Evolutionary conservation across 139 green algal genomes (phyloP), one percentile per base, ranked within the genome.

Genomic region (Choricystis sp.): DNA sequence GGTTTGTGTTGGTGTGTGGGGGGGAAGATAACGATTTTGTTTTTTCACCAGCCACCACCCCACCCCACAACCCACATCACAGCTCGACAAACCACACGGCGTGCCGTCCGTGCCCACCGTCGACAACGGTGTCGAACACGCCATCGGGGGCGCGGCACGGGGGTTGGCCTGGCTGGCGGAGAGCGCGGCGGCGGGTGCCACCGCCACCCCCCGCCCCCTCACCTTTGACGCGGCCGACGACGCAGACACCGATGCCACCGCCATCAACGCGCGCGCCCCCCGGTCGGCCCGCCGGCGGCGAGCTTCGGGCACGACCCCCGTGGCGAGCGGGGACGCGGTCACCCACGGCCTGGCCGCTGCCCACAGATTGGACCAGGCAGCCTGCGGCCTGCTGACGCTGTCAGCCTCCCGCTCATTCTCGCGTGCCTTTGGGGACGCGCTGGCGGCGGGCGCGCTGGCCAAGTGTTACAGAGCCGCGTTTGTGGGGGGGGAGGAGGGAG

Each of bases 11-110:
- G n/a, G n/a, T n/a, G n/a, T n/a, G n/a, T n/a, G n/a, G n/a, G n/a
- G n/a, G n/a, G n/a, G n/a, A n/a, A n/a, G n/a, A n/a, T n/a, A n/a
- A n/a, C n/a, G n/a, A n/a, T n/a, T n/a, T n/a, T n/a, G n/a, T n/a
- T n/a, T n/a, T n/a, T n/a, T n/a, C n/a, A n/a, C n/a, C n/a, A n/a
- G n/a, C n/a, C n/a, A n/a, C n/a, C n/a, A n/a, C n/a, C n/a, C n/a
- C n/a, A n/a, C 48, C 28, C 27, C 1, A 31, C 30, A 19, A 4
- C 26, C 20, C 16, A 26, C 5, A 23, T 20, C 59, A 19, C 9
- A 85, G 23, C 66, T 86, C 1, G 74, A 84, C 74, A 91, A 91
- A 70, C 84, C 84, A 2, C 25, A 77, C 3, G 82, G 84, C 16
- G 59, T 88, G 48, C 80, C 81, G 63, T 81, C 85, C 19, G 52